Evolutionary conservation across 257 asterid species (phyloP), one percentile per base, ranked within the genome.

Genomic region (Handroanthus guayacan): DNA sequence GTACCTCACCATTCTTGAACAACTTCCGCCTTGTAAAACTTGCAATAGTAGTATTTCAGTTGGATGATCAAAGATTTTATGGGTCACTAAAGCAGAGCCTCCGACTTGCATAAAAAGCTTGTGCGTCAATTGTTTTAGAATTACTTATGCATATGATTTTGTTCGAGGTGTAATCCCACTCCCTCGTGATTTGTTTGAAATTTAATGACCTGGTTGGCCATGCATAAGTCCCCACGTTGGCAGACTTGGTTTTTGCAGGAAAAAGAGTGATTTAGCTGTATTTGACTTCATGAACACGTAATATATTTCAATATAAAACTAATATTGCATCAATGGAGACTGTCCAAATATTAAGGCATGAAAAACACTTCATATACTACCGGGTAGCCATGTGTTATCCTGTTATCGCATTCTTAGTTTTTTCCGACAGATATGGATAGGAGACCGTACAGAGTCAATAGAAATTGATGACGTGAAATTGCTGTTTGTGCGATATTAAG

Each of bases 1-100:
- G 25, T 48, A 16, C 17, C 71, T 74, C 48, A 20, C 34, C 25
- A 31, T 17, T 44, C 54, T 56, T 25, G 62, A 76, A 48, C 36
- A 34, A 12, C 7, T 34, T 14, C 51, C 18, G 5, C 48, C 48
- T 31, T 36, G 11, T 10, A 10, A 60, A 43, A 37, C 39, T 48
- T 36, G 38, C 55, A 58, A 18, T 58, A 47, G 16, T 17, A 13
- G 12, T 60, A 31, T 48, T 36, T 51, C 20, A 14, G 57, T 48
- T 6, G 57, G 75, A 67, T 51, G 14, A 25, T 48, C 17, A 48
- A 16, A 44, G 17, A 7, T 45, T 50, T 50, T 60, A 47, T 41
- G 10, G n/a, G 20, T 58, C 16, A 60, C 5, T 18, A 76, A 63
- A 18, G 1, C 31, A 20, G 67, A 65, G 50, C 38, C 9, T 65